These are phyloP conservation scores for Metschnikowia chrysomelidarum DNA, from an alignment of 805 yeast genomes.

Conservation along the genomic window DNA sequence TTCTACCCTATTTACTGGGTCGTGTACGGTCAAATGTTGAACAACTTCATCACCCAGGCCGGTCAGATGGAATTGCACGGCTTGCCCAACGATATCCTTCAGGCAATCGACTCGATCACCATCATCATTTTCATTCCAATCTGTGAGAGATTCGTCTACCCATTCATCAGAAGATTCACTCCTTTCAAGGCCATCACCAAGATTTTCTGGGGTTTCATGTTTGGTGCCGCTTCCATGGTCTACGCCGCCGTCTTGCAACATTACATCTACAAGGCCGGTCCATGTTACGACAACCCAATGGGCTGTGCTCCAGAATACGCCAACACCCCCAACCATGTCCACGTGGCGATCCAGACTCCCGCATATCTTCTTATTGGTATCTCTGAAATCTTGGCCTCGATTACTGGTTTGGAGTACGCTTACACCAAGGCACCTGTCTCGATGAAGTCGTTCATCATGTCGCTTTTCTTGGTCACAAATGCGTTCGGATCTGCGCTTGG, in stretches of 20 bases:
- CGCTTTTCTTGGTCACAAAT: slow-evolving; percentile 62
- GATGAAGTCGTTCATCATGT: slow-evolving; percentile 65
- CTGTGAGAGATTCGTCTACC: slow-evolving; percentile 55
- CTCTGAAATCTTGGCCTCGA: slow-evolving; percentile 75
- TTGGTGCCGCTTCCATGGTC: slow-evolving; percentile 63
- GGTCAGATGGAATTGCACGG: slow-evolving; percentile 73
- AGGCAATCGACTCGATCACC: slow-evolving; percentile 72
- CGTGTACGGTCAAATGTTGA: slow-evolving; percentile 67
- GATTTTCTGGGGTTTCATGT: slow-evolving; percentile 66
- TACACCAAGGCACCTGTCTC: slow-evolving; percentile 76
- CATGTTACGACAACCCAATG: slow-evolving; percentile 66
- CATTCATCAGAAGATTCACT: slow-evolving; percentile 45
- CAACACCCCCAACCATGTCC: slow-evolving; percentile 52
- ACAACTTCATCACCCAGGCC: slow-evolving; percentile 72
- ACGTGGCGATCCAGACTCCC: slow-evolving; percentile 70
- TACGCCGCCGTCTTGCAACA: slow-evolving; percentile 77
- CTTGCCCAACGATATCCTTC: slow-evolving; percentile 77
- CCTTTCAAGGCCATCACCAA: slow-evolving; percentile 69
- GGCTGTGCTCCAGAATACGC: slow-evolving; percentile 42
- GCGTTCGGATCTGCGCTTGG: slow-evolving; percentile 81
- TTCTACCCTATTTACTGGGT: slow-evolving; percentile 76
- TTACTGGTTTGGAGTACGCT: slow-evolving; percentile 82
- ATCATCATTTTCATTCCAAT: slow-evolving; percentile 74
- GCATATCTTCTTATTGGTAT: slow-evolving; percentile 72
- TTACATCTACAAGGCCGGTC: slow-evolving; percentile 65